phyloP scores from a whole-genome alignment of 305 asterid species.

The Solanum chacoense region DNA sequence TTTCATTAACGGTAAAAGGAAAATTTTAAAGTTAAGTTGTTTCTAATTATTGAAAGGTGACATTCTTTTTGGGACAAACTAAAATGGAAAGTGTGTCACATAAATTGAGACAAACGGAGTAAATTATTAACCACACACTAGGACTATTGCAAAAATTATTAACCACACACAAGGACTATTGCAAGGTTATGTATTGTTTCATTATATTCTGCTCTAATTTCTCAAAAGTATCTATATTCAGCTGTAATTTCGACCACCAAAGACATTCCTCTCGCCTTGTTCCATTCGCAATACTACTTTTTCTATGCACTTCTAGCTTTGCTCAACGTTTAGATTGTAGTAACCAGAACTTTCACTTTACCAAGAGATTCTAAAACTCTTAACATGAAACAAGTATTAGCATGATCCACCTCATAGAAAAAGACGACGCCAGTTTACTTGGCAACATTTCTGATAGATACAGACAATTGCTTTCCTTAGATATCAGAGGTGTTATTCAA shows the following conservation, averaged over 20 bases:
- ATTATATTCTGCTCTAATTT: background rate
- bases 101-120: background rate
- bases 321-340: background rate
- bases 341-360: background rate
- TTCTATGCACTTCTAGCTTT: background rate
- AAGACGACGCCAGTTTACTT: background rate
- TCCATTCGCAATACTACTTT: background rate
- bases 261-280: background rate
- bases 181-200: background rate
- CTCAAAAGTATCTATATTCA: background rate
- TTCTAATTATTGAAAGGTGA: background rate
- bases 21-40: background rate
- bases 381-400: background rate
- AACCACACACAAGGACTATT: background rate
- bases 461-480: background rate
- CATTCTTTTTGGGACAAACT: background rate
- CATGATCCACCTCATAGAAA: background rate
- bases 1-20: background rate
- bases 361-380: background rate
- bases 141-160: background rate
- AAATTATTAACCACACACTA: background rate
- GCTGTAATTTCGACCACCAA: background rate
- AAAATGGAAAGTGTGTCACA: background rate
- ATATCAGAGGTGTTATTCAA: background rate
- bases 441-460: background rate